Conservation (phyloP, 177 flowering plant genomes). For the Telopea speciosissima region DNA sequence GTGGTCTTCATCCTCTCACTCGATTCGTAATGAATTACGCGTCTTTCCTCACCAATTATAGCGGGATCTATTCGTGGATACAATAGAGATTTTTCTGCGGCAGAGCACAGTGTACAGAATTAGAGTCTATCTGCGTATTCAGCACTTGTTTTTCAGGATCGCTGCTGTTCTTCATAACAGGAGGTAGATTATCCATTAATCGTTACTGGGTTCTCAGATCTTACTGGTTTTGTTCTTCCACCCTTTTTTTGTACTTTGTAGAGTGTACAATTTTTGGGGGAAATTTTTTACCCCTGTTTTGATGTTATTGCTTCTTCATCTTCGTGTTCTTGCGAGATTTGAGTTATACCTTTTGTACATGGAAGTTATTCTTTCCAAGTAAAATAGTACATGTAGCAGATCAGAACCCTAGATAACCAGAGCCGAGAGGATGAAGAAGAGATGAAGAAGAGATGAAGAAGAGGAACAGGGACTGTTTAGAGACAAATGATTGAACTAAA, state of each 20-base stretch:
- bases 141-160: slow-evolving; percentile 39
- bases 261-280: not conserved
- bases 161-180: slow-evolving; percentile 20
- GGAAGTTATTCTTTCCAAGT: not conserved
- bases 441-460: no score
- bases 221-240: not conserved
- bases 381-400: no score
- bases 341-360: not conserved
- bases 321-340: no score
- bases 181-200: slow-evolving; percentile 10
- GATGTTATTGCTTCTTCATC: not conserved
- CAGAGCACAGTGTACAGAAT: slow-evolving; percentile 26
- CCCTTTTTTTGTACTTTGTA: not conserved
- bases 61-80: slow-evolving; percentile 49
- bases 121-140: slow-evolving; percentile 46
- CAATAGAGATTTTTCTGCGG: slow-evolving; percentile 36
- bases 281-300: not conserved
- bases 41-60: no score
- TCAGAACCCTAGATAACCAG: no score
- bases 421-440: no score
- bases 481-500: no score
- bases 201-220: no score
- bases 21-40: no score
- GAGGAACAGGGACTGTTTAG: no score
- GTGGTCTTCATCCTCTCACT: no score